These are phyloP conservation scores for Rhizopus delemar DNA, from an alignment of 371 early-diverging fungal genomes.

Conservation along the genomic window DNA sequence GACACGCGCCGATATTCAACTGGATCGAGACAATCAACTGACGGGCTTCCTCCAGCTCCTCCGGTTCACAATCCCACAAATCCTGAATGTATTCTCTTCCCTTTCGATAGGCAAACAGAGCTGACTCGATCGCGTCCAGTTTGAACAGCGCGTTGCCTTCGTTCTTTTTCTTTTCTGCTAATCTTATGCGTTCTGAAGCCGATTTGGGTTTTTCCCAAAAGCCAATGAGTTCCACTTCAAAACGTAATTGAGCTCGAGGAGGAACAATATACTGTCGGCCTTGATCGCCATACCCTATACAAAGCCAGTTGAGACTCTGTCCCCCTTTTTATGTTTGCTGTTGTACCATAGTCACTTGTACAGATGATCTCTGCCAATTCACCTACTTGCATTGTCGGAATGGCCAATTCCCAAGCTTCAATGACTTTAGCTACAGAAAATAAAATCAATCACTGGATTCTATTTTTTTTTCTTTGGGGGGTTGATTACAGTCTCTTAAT, in stretches of 20 bases:
- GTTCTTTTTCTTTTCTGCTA: constrained; percentile 54
- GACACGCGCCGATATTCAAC: constrained; percentile 44
- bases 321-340: neutral
- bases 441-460: neutral
- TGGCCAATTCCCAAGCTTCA: constrained; percentile 61
- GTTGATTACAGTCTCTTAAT: neutral
- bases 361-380: constrained; percentile 57
- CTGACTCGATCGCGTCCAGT: constrained; percentile 27
- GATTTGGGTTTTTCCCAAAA: constrained; percentile 43
- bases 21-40: constrained; percentile 38
- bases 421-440: constrained; percentile 50
- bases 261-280: constrained; percentile 58
- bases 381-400: constrained; percentile 63
- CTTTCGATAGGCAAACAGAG: constrained; percentile 39
- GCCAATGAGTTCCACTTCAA: constrained; percentile 56
- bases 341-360: constrained; percentile 59
- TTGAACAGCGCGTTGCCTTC: constrained; percentile 59
- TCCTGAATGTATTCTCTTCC: constrained; percentile 40
- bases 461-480: neutral
- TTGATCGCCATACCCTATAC: constrained; percentile 58
- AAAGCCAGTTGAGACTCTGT: neutral
- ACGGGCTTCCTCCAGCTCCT: constrained; percentile 30
- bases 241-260: constrained; percentile 52
- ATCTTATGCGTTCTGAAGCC: constrained; percentile 26
- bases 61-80: constrained; percentile 44